Evolutionary conservation across 108 stramenopile species (phyloP).

Genomic region (Nitzschia inconspicua): DNA sequence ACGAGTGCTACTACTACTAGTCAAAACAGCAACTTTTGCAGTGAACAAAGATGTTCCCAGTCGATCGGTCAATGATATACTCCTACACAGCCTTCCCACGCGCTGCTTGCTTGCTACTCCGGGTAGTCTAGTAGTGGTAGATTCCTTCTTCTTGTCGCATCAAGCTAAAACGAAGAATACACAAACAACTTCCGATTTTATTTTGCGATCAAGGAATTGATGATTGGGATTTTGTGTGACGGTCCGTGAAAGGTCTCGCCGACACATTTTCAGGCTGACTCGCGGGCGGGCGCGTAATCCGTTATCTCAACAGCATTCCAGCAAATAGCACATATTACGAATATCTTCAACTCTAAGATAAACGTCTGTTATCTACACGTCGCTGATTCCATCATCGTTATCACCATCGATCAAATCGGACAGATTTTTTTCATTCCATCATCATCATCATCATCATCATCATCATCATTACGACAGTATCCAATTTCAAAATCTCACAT

Average conservation of each 20-base stretch:
- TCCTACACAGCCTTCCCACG: too few relatives aligned
- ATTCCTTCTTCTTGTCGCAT: too few relatives aligned
- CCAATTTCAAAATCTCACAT: too few relatives aligned
- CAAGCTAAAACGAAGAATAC: too few relatives aligned
- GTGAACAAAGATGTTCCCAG: too few relatives aligned
- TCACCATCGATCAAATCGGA: background rate
- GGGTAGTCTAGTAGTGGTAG: too few relatives aligned
- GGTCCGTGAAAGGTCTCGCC: background rate
- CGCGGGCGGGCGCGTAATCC: background rate
- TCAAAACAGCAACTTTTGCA: too few relatives aligned
- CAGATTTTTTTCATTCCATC: background rate
- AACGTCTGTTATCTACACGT: background rate
- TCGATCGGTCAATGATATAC: too few relatives aligned
- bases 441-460: conserved; percentile 1
- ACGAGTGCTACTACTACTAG: too few relatives aligned
- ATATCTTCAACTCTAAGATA: background rate
- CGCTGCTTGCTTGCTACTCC: too few relatives aligned
- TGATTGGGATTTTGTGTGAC: background rate
- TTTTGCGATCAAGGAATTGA: background rate
- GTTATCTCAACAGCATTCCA: background rate
- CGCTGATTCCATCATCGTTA: too few relatives aligned
- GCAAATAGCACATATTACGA: background rate
- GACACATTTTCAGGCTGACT: background rate
- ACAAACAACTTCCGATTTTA: too few relatives aligned
- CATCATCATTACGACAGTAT: background rate